A percentile compares a stretch with the other conserved stretches of the same genome.
Conservation (phyloP, 768 basidiomycete genomes). For the Lyophyllum semitale region DNA sequence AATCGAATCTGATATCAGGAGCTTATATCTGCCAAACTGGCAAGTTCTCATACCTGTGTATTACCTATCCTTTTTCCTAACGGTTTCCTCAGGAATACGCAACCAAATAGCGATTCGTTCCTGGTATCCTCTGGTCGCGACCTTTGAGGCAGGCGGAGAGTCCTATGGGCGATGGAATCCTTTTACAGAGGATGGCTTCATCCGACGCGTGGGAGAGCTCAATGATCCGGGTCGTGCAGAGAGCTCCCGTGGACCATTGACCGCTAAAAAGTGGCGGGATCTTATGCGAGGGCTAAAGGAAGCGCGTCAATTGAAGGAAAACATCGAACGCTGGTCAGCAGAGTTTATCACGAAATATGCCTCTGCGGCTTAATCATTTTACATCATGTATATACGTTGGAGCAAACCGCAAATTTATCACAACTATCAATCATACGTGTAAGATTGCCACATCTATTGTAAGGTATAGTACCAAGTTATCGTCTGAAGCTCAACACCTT, state of each 20-base stretch:
- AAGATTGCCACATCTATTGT: no score
- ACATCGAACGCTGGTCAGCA: not conserved
- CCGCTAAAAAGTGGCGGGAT: not conserved
- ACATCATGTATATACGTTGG: not conserved
- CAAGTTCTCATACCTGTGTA: not conserved
- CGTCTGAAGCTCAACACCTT: no score
- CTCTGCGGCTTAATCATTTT: no score
- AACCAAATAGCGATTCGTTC: conserved; percentile 11
- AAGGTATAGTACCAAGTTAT: no score
- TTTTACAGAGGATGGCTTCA: not conserved
- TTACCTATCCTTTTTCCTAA: not conserved
- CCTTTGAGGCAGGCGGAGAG: not conserved
- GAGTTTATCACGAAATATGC: not conserved
- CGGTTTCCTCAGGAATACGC: not conserved
- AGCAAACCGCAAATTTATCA: no score
- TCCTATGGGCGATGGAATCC: conserved; percentile 3
- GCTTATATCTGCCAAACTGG: not conserved
- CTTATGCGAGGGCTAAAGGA: conserved; percentile 2
- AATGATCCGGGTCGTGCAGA: not conserved
- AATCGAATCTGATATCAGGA: not conserved
- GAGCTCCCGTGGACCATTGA: not conserved
- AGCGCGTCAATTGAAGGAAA: not conserved
- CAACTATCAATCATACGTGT: no score
- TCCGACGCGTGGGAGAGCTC: no score
- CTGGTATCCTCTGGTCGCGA: conserved; percentile 17